Evolutionary conservation across 2,329 filamentous ascomycete genomes (phyloP).

Genomic region (Fusarium staphyleae): DNA sequence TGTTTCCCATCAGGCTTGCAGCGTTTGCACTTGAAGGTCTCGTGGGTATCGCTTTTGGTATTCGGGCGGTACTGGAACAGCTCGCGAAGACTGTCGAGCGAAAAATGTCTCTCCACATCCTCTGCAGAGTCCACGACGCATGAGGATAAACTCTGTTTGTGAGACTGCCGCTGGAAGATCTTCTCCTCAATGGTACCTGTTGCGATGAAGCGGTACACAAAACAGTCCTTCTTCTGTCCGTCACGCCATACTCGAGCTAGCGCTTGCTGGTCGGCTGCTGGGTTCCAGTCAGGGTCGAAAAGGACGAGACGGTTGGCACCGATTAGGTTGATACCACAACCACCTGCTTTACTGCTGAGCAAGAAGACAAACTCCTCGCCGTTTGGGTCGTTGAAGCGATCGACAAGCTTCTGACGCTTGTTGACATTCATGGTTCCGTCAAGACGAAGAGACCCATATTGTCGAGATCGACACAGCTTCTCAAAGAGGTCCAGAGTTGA

Average conservation of each 20-base stretch:
- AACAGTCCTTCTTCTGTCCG: constrained; percentile 98
- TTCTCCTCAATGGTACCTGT: constrained; percentile 99
- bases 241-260: constrained; percentile 98
- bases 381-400: constrained; percentile 95
- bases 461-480: constrained; percentile 81
- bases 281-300: constrained; percentile 98
- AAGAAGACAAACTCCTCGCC: constrained; percentile 92
- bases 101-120: constrained; percentile 97
- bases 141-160: constrained; percentile 95
- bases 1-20: constrained; percentile 90
- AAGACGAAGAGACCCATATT: constrained; percentile 85
- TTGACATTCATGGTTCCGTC: constrained; percentile 98
- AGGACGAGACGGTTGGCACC: constrained; percentile 93
- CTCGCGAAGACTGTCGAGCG: constrained; percentile 86
- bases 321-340: constrained; percentile 94
- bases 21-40: constrained; percentile 98
- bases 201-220: constrained; percentile 98
- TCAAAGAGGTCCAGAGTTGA: constrained; percentile 96
- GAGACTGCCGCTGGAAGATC: constrained; percentile 97
- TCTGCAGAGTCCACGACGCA: constrained; percentile 97
- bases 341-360: constrained; percentile 95
- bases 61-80: constrained; percentile 89
- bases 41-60: constrained; percentile 92
- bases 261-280: constrained; percentile 95
- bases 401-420: constrained; percentile 95